Base-by-base conservation (phyloP, 2,329 filamentous ascomycete genomes). In the Blastomyces percursus region DNA sequence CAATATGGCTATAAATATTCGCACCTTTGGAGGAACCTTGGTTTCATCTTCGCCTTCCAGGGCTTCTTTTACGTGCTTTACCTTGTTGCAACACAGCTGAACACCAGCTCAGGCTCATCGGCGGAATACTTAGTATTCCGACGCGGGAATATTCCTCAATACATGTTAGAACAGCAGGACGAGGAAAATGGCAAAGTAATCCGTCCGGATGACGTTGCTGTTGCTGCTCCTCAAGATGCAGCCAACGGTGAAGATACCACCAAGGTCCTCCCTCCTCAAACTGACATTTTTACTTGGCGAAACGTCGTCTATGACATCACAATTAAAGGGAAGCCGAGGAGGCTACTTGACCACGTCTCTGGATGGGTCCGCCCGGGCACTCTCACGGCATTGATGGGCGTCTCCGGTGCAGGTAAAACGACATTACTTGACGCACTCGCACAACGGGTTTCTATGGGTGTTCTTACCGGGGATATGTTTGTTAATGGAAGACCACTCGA, bases 121-220 rank as follows among this genome's bases (percentile, higher is more conserved):
- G 87, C 86, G 0, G 88, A 91, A 69, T 82, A 86, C 0, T 80
- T 91, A 0, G 84, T 91, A 11, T 91, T 89, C 71, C 81, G 79
- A 46, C 77, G 81, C 5, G 82, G 83, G 1, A 77, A 80, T 59
- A 78, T 82, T 7, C 82, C 82, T 0, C 63, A 63, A 42, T 56
- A 60, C 51, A 63, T 66, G 48, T 46, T 55, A 16, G 32, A 59
- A 6, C 14, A 59, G 7, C 27, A 55, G 9, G 61, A 63, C 48
- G 64, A 66, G 35, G 61, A 67, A 16, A 50, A 62, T 8, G 62
- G 54, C 50, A 27, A 19, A n/a, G 16, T 8, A 38, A 12, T 48
- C 6, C 44, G 30, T 27, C 59, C 35, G 16, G 50, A 30, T 12
- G 69, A 65, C 40, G 62, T 35, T 57, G 60, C 61, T 54, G 57